A percentile compares a stretch with the other conserved stretches of the same genome.
phyloP scores from a whole-genome alignment of 2,329 filamentous ascomycete genomes.

The Stachybotrys chartarum region DNA sequence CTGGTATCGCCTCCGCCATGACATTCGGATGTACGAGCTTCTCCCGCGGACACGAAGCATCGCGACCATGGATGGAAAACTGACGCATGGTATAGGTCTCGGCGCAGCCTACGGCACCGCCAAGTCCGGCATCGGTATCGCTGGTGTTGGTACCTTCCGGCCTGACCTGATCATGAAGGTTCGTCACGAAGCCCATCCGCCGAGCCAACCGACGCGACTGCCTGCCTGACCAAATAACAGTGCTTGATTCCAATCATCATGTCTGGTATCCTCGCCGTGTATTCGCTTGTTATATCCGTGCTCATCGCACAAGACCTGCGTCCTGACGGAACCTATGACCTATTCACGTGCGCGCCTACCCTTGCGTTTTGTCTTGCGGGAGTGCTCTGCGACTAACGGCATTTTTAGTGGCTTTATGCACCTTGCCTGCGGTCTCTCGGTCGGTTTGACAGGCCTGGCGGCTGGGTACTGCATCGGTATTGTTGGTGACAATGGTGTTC shows the following conservation, averaged over 20 bases:
- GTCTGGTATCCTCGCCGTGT: conserved; percentile 98
- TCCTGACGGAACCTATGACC: conserved; percentile 59
- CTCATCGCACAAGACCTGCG: conserved; percentile 89
- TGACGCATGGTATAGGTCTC: conserved; percentile 31
- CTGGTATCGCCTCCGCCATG: conserved; percentile 75
- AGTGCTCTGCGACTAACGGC: conserved; percentile 8
- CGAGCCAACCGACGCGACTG: background rate
- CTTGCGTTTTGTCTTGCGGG: background rate
- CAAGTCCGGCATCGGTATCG: conserved; percentile 83
- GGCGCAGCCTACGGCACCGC: conserved; percentile 84
- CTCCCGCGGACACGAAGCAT: conserved; percentile 7
- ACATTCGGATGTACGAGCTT: conserved; percentile 66
- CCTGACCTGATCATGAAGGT: conserved; percentile 91
- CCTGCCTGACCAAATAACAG: conserved; percentile 32
- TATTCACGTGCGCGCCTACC: conserved; percentile 62
- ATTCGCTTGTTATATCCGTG: conserved; percentile 93
- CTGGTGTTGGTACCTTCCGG: conserved; percentile 76
- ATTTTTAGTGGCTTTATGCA: conserved; percentile 76
- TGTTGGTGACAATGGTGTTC: conserved; percentile 88
- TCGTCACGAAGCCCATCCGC: conserved; percentile 6
- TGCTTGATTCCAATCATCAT: conserved; percentile 88
- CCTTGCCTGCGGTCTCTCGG: conserved; percentile 80
- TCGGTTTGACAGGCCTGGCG: conserved; percentile 86
- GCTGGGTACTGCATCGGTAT: conserved; percentile 95
- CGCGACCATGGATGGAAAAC: conserved; percentile 7